phyloP scores from a whole-genome alignment of 2,329 filamentous ascomycete genomes.

The Trichophyton equinum region DNA sequence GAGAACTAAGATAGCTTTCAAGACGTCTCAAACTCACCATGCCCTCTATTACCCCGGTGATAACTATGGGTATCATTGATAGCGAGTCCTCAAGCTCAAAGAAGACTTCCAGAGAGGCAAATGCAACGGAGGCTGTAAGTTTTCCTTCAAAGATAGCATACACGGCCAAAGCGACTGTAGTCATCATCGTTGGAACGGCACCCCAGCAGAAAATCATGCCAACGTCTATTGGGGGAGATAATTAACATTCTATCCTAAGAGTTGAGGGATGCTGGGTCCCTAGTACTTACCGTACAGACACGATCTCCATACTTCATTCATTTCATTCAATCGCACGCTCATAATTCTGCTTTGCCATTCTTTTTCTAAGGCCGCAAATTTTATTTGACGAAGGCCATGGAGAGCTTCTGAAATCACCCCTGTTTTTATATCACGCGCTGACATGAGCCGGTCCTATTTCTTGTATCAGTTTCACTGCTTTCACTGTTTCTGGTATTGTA shows the following conservation, averaged over 20 bases:
- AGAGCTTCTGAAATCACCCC: slow-evolving; percentile 1
- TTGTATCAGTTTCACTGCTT: neutral
- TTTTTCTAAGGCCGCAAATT: slow-evolving; percentile 1
- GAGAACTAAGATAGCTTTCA: slow-evolving; percentile 1
- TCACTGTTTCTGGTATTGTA: too few species aligned
- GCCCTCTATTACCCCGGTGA: neutral
- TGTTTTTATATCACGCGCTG: slow-evolving; percentile 1
- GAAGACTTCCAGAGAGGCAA: slow-evolving; percentile 43
- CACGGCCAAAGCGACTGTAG: slow-evolving; percentile 55
- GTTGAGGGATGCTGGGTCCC: too few species aligned
- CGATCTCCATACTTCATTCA: neutral
- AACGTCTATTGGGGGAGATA: slow-evolving; percentile 37
- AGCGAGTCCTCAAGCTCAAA: neutral
- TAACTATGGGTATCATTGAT: neutral
- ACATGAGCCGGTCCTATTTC: slow-evolving; percentile 3
- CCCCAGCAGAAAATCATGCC: slow-evolving; percentile 41
- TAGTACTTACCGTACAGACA: neutral
- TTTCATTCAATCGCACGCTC: neutral
- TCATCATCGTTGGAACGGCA: slow-evolving; percentile 57
- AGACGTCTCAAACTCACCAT: slow-evolving; percentile 1
- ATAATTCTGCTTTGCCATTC: slow-evolving; percentile 5
- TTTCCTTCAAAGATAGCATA: slow-evolving; percentile 53
- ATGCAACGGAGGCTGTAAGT: slow-evolving; percentile 60
- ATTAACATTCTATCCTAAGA: slow-evolving; percentile 46
- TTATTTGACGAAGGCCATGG: slow-evolving; percentile 3